Base-by-base conservation (phyloP, 441 rosid genomes). In the Rhodomyrtus psidioides region DNA sequence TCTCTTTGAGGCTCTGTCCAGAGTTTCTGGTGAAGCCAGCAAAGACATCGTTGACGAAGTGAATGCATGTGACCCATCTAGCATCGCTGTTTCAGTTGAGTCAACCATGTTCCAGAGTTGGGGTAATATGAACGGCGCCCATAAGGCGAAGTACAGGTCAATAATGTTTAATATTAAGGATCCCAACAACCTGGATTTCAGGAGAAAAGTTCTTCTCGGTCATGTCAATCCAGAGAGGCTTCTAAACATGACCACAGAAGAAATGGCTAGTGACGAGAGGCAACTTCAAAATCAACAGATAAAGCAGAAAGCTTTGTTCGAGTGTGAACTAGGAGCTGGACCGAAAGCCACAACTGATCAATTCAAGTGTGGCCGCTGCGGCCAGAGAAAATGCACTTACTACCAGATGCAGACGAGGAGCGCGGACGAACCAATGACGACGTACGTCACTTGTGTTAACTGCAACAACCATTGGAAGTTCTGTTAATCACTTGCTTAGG, bases 351-450 rank as follows among this genome's bases (percentile, higher is more conserved):
- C 93, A 30, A 89, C 90, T 6, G 90, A 90, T 86, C 89, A 87
- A 58, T 90, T 90, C 88, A 88, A 85, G 87, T 89, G 93, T 30
- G 83, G 86, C 12, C 79, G 89, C 6, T 90, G 93, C 17, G 85
- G 89, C n/a, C 87, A 87, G 56, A 79, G 88, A 19, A 83, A 83
- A 87, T 83, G 86, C 65, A 89, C 90, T n/a, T 89, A 88, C 84
- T 28, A 83, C 54, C 91, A 89, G 56, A 82, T 89, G 88, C 92
- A 89, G 86, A 91, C 91, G 4, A 84, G 93, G 87, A 89, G 92
- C 9, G 90, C 91, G 0, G 91, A 90, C 75, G 92, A 92, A 82
- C 92, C 93, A 1, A 92, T 90, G 91, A 90, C 91, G 21, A 90
- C 91, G 4, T 85, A 76, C 30, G 90, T 90, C 15, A 90, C 91